Base-by-base conservation (phyloP, 139 green algal species). In the Ulvella scutata region DNA sequence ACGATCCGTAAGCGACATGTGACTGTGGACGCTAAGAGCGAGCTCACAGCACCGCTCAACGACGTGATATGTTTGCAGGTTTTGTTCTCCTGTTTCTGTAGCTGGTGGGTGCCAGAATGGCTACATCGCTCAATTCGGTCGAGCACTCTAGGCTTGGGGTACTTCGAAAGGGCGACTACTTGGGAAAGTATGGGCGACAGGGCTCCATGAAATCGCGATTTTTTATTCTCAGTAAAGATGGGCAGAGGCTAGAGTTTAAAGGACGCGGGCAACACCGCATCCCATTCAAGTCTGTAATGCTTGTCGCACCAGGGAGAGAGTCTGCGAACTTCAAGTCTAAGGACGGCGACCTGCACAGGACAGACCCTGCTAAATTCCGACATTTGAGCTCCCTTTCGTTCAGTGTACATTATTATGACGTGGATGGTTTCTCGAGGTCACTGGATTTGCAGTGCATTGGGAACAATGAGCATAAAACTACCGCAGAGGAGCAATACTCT, bases 301-400 rank as follows among this genome's bases (percentile, higher is more conserved):
- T 67, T 67, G 51, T 67, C 51, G 51, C 51, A 9, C 51, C 51
- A 26, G 51, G 51, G 7, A n/a, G 51, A 29, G 51, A 67, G 51
- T 67, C 51, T 23, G 51, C 51, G 6, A 67, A 67, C 51, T 67
- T 67, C 51, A 67, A 67, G 51, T 67, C 51, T 10, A 67, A 67
- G 20, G 51, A 67, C 33, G 13, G 51, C 17, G 51, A 67, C 33
- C 51, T 67, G 31, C 51, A 67, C 51, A 67, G 33, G 17, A 29
- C 20, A 31, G 33, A 67, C 33, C 51, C 51, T 34, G 51, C 31
- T n/a, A 67, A 67, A 26, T 67, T 67, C 33, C 51, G 51, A 13
- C n/a, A 26, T n/a, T 26, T 67, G n/a, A 67, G 51, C 51, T 7
- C n/a, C 13, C 31, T 67, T 29, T 67, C 51, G 13, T 67, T 67